Conservation (phyloP, 768 basidiomycete species). For the Sistotremastrum niveocremeum region DNA sequence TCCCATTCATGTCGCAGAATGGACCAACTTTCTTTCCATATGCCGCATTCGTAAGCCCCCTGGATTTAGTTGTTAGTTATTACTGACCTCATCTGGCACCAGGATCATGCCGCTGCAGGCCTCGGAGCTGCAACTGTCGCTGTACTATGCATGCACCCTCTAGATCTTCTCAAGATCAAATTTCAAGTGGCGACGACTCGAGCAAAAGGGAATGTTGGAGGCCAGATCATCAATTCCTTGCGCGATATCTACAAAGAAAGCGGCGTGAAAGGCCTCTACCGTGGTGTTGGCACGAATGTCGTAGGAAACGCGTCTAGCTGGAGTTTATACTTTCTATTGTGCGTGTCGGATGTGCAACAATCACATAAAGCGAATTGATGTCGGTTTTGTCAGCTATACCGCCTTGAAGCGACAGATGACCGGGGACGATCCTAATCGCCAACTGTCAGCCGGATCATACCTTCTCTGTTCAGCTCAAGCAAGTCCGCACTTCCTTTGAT, state of each 20-base stretch:
- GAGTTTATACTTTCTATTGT: slow-evolving; percentile 99
- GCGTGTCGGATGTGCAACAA: slow-evolving; percentile 21
- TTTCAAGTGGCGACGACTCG: slow-evolving; percentile 74
- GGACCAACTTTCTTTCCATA: slow-evolving; percentile 11
- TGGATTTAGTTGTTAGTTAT: not conserved
- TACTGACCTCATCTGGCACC: not conserved
- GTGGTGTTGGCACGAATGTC: slow-evolving; percentile 82
- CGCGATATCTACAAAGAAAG: slow-evolving; percentile 56
- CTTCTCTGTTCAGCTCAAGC: slow-evolving; percentile 89
- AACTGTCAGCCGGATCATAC: slow-evolving; percentile 65
- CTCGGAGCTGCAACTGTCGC: slow-evolving; percentile 86
- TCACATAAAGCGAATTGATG: not conserved
- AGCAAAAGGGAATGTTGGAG: slow-evolving; percentile 46
- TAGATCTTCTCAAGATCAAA: slow-evolving; percentile 91
- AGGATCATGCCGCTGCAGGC: slow-evolving; percentile 95
- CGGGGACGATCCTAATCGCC: slow-evolving; percentile 47
- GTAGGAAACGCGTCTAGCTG: slow-evolving; percentile 93
- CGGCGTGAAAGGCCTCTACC: slow-evolving; percentile 79
- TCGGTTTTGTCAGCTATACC: slow-evolving; percentile 55
- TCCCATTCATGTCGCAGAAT: not conserved
- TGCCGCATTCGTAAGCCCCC: slow-evolving; percentile 17
- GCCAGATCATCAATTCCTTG: slow-evolving; percentile 65
- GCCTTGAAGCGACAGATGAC: slow-evolving; percentile 70
- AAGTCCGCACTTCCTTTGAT: slow-evolving; percentile 49
- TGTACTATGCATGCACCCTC: slow-evolving; percentile 91